A percentile compares a stretch with the other conserved stretches of the same genome.
These are phyloP conservation scores for Diplosphaera chodatii DNA, from an alignment of 139 green algal species.

Conservation along the genomic window DNA sequence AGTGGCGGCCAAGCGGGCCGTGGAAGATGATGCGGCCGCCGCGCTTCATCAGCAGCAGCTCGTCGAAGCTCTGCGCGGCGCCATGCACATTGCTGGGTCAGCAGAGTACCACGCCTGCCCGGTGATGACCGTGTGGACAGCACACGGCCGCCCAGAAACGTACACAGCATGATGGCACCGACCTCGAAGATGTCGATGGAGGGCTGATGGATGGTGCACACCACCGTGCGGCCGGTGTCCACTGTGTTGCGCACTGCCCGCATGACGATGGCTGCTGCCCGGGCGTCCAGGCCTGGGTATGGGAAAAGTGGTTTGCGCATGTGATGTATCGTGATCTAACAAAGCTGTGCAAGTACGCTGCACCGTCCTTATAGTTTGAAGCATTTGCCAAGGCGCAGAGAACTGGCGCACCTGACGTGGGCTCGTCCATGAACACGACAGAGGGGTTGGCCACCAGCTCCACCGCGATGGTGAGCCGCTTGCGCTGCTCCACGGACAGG, in stretches of 20 bases:
- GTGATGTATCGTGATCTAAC: too few species aligned
- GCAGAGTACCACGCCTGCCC: too few species aligned
- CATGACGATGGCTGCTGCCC: conserved; percentile 83
- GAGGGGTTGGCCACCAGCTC: conserved; percentile 54
- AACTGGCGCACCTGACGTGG: conserved; percentile 14
- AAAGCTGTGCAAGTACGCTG: background rate
- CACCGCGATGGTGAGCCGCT: conserved; percentile 48
- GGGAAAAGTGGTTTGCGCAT: too few species aligned
- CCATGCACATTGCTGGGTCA: too few species aligned
- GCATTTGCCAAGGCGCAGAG: too few species aligned
- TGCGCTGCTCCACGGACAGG: conserved; percentile 47
- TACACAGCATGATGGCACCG: too few species aligned
- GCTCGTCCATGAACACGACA: conserved; percentile 43
- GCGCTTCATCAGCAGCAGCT: conserved; percentile 53
- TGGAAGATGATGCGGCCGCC: conserved; percentile 41
- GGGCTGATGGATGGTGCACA: conserved; percentile 88
- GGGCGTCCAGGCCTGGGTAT: conserved; percentile 79
- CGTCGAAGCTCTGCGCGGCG: conserved; percentile 36
- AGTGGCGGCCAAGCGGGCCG: conserved; percentile 40
- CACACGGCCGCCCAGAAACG: too few species aligned
- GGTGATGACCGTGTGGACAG: too few species aligned
- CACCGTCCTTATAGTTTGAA: background rate
- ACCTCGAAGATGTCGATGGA: conserved; percentile 64
- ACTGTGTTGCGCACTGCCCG: conserved; percentile 73
- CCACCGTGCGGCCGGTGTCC: conserved; percentile 70